Evolutionary conservation across 768 basidiomycete genomes (phyloP).

Genomic region (Leucosporidium yakuticum): DNA sequence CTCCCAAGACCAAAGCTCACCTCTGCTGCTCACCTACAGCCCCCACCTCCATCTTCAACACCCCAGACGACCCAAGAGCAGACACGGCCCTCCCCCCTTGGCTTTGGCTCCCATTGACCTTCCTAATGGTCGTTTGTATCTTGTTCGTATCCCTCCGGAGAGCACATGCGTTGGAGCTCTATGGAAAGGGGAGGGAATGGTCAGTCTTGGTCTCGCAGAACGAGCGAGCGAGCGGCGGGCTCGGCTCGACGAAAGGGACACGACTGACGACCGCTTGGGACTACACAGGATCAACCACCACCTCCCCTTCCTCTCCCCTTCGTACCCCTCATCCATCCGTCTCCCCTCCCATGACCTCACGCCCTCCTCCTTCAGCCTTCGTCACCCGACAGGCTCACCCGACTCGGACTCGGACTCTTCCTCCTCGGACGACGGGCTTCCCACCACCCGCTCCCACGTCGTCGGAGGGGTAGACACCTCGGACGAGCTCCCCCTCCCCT

Average conservation of each 20-base stretch:
- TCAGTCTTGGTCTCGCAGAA: conserved; percentile 7
- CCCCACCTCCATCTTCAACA: conserved; percentile 16
- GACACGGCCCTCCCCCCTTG: conserved; percentile 13
- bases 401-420: too few relatives aligned
- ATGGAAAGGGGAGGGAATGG: neutral
- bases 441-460: too few relatives aligned
- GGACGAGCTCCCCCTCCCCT: conserved; percentile 4
- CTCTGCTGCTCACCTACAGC: neutral
- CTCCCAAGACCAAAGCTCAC: neutral
- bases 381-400: too few relatives aligned
- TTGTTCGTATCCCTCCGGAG: conserved; percentile 24
- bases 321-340: too few relatives aligned
- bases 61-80: conserved; percentile 11
- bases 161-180: conserved; percentile 6
- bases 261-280: neutral
- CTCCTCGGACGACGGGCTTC: too few relatives aligned
- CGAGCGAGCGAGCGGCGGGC: too few relatives aligned
- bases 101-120: conserved; percentile 27
- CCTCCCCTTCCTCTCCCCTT: too few relatives aligned
- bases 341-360: too few relatives aligned
- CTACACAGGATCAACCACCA: too few relatives aligned
- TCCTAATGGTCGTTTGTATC: conserved; percentile 8
- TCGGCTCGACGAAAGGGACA: too few relatives aligned
- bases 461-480: neutral
- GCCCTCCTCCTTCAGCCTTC: too few relatives aligned